Evolutionary conservation across 768 basidiomycete species (phyloP).

Genomic region (Lyophyllum semitale): DNA sequence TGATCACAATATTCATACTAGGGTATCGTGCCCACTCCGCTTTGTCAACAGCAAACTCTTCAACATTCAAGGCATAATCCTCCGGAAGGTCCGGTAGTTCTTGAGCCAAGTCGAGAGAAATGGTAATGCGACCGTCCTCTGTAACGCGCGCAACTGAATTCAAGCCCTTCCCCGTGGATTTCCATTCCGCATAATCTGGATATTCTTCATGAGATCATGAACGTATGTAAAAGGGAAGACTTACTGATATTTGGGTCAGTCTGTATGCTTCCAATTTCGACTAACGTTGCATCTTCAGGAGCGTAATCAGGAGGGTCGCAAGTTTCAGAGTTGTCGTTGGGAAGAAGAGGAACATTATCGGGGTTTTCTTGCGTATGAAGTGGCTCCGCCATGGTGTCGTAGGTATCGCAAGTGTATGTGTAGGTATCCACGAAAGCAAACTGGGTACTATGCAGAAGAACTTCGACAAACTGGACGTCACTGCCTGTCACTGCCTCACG

Average conservation of each 20-base stretch:
- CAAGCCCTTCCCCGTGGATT: constrained; percentile 41
- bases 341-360: constrained; percentile 7
- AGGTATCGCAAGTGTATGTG: neutral
- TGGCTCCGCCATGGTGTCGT: constrained; percentile 1
- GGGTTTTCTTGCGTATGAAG: constrained; percentile 14
- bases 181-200: constrained; percentile 41
- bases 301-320: neutral
- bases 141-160: constrained; percentile 41
- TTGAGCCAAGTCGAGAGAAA: constrained; percentile 50
- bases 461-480: no score
- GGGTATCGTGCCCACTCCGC: constrained; percentile 38
- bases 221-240: neutral
- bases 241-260: constrained; percentile 19
- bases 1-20: constrained; percentile 58
- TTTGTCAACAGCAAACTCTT: constrained; percentile 51
- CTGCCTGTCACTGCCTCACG: no score
- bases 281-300: neutral
- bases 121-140: constrained; percentile 47
- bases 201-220: neutral
- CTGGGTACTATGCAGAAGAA: no score
- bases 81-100: constrained; percentile 51
- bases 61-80: constrained; percentile 44
- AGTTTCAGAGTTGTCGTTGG: constrained; percentile 1
- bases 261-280: constrained; percentile 17
- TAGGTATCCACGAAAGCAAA: no score